Percentiles rank a stretch among this genome's conserved stretches.
Evolutionary conservation across 345 rosid genomes (phyloP).

Genomic region (Eucalyptus victrix): DNA sequence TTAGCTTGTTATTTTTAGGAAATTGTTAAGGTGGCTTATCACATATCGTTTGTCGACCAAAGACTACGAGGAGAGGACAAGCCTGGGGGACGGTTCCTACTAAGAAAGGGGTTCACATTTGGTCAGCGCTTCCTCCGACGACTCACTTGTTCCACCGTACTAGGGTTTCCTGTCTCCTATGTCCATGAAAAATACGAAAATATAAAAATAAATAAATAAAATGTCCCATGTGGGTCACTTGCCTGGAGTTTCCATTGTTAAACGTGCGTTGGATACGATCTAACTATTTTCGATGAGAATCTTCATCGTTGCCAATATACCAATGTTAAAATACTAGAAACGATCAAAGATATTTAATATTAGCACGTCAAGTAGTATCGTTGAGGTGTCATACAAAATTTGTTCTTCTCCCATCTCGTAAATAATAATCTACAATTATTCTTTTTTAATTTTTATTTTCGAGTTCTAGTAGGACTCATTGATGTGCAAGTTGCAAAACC

Average conservation of each 20-base stretch:
- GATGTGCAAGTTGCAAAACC: not conserved
- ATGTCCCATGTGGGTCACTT: not conserved
- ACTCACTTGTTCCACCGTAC: not conserved
- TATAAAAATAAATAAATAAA: not conserved
- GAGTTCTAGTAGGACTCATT: not conserved
- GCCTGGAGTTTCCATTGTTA: not conserved
- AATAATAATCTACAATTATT: not conserved
- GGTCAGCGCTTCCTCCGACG: not conserved
- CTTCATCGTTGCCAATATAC: not conserved
- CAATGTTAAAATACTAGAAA: not conserved
- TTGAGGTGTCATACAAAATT: not conserved
- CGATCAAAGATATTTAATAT: not conserved
- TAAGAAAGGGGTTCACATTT: not conserved
- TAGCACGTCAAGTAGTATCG: not conserved
- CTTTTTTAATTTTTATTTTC: not conserved
- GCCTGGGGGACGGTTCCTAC: not conserved
- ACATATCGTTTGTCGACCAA: too few relatives aligned
- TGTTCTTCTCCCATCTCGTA: not conserved
- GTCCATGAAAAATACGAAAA: not conserved
- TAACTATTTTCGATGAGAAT: not conserved
- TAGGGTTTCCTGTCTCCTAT: not conserved
- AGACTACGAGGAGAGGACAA: not conserved
- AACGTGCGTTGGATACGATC: not conserved
- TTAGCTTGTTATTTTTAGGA: not conserved
- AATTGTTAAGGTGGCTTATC: not conserved